phyloP scores from a whole-genome alignment of 1,139 yeast genomes.

The Yamadazyma sp. region DNA sequence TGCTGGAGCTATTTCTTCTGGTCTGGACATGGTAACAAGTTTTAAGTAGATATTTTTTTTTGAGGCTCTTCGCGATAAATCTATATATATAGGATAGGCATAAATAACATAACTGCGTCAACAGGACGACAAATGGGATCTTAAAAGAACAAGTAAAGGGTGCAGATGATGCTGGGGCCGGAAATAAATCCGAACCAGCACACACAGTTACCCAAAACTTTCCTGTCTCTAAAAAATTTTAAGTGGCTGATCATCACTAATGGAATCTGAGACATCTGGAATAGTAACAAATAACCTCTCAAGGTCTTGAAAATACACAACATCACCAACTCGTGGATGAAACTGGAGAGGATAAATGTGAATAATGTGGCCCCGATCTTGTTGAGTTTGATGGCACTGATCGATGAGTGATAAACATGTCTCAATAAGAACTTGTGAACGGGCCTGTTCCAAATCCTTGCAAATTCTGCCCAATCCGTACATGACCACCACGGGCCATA shows the following conservation, averaged over 20 bases:
- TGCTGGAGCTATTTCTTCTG: constrained; percentile 97
- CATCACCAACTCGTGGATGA: constrained; percentile 93
- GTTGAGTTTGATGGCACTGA: constrained; percentile 69
- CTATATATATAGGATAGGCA: too few species aligned
- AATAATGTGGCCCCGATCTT: constrained; percentile 70
- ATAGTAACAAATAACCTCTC: constrained; percentile 73
- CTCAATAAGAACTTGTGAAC: constrained; percentile 89
- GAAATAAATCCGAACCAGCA: constrained; percentile 92
- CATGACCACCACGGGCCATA: constrained; percentile 99
- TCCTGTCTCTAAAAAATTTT: constrained; percentile 50
- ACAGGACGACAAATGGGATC: not conserved
- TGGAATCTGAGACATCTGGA: constrained; percentile 86
- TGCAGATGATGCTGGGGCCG: constrained; percentile 89
- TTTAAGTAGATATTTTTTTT: not conserved
- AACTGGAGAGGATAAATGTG: constrained; percentile 79
- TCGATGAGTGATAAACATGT: constrained; percentile 92
- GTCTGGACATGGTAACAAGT: constrained; percentile 75
- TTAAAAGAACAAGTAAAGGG: constrained; percentile 75
- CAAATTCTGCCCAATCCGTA: constrained; percentile 89
- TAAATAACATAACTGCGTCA: too few species aligned
- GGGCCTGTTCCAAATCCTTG: constrained; percentile 93
- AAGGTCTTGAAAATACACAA: constrained; percentile 76
- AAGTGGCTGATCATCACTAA: constrained; percentile 55
- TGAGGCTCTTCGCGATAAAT: not conserved
- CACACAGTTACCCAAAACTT: constrained; percentile 71